These are phyloP conservation scores for Emergomyces africanus DNA, from an alignment of 2,329 filamentous ascomycete genomes.

Conservation along the genomic window DNA sequence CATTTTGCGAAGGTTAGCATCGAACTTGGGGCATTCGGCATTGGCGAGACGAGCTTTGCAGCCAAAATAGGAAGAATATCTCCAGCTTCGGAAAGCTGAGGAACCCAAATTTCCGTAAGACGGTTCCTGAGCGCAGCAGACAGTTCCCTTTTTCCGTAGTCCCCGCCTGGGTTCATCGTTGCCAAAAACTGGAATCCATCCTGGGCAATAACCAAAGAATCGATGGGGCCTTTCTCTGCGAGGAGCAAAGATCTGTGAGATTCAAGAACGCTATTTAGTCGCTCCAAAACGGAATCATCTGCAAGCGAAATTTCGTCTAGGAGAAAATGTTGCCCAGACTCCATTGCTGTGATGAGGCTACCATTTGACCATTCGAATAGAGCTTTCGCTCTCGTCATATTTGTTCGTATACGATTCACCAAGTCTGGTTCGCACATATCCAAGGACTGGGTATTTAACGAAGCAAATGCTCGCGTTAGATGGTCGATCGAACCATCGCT, in stretches of 20 bases:
- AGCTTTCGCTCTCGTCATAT: constrained; percentile 57
- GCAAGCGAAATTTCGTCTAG: constrained; percentile 96
- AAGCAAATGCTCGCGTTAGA: constrained; percentile 48
- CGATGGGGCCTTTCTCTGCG: constrained; percentile 80
- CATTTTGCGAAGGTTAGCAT: constrained; percentile 85
- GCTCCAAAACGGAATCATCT: constrained; percentile 91
- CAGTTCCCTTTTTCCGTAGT: constrained; percentile 95
- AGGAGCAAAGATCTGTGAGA: constrained; percentile 73
- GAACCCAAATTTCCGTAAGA: constrained; percentile 98
- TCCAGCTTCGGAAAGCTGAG: constrained; percentile 66
- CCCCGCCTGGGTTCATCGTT: constrained; percentile 98
- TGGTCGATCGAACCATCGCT: constrained; percentile 36
- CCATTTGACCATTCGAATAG: constrained; percentile 96
- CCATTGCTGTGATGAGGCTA: constrained; percentile 88
- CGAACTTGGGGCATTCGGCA: constrained; percentile 46
- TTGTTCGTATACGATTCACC: constrained; percentile 30
- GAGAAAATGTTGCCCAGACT: constrained; percentile 75
- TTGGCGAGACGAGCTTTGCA: constrained; percentile 52
- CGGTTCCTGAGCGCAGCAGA: constrained; percentile 91
- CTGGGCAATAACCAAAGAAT: constrained; percentile 63
- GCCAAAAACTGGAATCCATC: constrained; percentile 90
- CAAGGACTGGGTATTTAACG: constrained; percentile 34
- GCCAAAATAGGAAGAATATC: constrained; percentile 81
- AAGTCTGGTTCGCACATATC: constrained; percentile 38
- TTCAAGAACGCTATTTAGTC: constrained; percentile 92